Percentiles rank a stretch among this genome's conserved stretches.
These are phyloP conservation scores for Colletotrichum aenigma DNA, from an alignment of 2,329 filamentous ascomycete species.

Conservation along the genomic window DNA sequence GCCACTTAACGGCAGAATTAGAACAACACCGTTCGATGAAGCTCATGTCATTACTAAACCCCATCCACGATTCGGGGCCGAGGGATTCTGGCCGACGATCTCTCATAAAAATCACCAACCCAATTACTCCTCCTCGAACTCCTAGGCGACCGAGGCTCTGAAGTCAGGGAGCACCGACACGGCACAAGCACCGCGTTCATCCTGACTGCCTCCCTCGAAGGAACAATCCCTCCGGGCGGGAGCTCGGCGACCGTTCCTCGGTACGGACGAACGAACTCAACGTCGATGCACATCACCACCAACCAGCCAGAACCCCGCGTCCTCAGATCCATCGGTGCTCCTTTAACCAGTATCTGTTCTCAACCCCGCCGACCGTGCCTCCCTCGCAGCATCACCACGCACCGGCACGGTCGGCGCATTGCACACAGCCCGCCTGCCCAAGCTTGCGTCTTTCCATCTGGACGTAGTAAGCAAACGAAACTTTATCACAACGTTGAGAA, in stretches of 20 bases:
- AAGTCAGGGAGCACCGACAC: background rate
- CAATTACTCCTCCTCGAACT: background rate
- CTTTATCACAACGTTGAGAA: background rate
- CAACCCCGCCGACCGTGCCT: background rate
- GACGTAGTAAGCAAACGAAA: background rate
- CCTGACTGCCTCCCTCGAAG: background rate
- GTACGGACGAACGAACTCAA: background rate
- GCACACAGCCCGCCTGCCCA: accelerated
- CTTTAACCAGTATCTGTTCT: background rate
- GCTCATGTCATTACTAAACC: background rate
- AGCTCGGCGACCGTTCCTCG: background rate
- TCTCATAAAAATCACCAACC: background rate
- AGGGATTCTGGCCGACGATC: background rate
- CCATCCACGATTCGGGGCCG: background rate
- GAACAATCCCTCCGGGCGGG: background rate
- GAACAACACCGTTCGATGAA: background rate
- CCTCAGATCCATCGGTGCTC: background rate
- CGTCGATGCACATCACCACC: background rate
- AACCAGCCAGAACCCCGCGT: background rate
- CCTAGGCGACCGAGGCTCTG: background rate
- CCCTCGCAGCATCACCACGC: background rate
- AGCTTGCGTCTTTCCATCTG: background rate
- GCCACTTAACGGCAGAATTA: accelerated
- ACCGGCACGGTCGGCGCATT: background rate
- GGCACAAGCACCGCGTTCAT: background rate